Conservation (phyloP, 2,329 filamentous ascomycete genomes). For the Ascocoryne sarcoides region DNA sequence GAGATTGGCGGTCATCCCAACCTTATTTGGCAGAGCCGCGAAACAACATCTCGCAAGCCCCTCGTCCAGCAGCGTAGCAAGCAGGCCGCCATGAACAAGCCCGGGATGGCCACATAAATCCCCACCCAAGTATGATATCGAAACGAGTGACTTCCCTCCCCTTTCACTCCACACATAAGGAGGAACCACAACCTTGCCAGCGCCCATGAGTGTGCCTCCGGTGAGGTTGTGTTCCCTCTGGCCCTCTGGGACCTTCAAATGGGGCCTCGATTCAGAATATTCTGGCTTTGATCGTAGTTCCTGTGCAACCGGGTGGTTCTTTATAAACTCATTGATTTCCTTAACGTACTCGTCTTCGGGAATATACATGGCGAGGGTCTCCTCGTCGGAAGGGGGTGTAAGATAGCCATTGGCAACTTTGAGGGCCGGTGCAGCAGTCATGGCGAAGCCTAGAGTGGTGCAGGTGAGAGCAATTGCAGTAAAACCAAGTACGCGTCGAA, state of each 20-base stretch:
- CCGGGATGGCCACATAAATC: slow-evolving; percentile 84
- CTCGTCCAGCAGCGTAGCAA: slow-evolving; percentile 91
- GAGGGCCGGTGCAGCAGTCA: slow-evolving; percentile 45
- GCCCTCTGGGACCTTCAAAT: slow-evolving; percentile 70
- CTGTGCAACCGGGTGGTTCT: slow-evolving; percentile 64
- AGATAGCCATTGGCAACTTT: slow-evolving; percentile 40
- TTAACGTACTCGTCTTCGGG: slow-evolving; percentile 42
- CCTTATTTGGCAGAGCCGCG: slow-evolving; percentile 74
- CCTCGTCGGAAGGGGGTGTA: slow-evolving; percentile 57
- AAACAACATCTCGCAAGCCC: slow-evolving; percentile 84
- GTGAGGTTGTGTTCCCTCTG: slow-evolving; percentile 72
- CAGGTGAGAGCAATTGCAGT: slow-evolving; percentile 40
- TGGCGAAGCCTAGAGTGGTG: slow-evolving; percentile 44
- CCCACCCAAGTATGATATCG: slow-evolving; percentile 67
- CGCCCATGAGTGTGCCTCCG: slow-evolving; percentile 67
- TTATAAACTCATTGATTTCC: slow-evolving; percentile 65
- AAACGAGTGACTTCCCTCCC: slow-evolving; percentile 59
- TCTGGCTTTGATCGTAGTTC: slow-evolving; percentile 57
- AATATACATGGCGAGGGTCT: slow-evolving; percentile 59
- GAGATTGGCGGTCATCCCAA: slow-evolving; percentile 79
- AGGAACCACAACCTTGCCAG: slow-evolving; percentile 69
- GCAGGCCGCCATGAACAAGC: slow-evolving; percentile 80
- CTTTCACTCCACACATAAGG: slow-evolving; percentile 69
- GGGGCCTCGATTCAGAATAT: slow-evolving; percentile 71
- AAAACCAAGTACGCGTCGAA: slow-evolving; percentile 38